These are phyloP conservation scores for Lyophyllum decastes DNA, from an alignment of 768 basidiomycete species.

Conservation along the genomic window DNA sequence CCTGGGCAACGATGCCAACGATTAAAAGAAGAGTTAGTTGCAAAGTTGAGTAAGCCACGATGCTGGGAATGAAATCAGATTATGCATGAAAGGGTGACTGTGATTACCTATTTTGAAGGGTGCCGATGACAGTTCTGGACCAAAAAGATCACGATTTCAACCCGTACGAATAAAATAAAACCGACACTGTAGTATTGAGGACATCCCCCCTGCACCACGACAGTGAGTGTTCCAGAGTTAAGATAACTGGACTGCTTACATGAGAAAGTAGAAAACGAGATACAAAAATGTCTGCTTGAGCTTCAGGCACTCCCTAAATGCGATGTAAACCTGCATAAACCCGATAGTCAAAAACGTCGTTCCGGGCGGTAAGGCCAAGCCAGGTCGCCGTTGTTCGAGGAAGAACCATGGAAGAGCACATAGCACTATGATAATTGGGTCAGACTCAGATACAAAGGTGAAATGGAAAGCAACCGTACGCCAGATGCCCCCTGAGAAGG, in stretches of 20 bases:
- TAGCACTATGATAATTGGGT: slow-evolving; percentile 39
- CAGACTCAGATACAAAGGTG: neutral
- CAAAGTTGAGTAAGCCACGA: slow-evolving; percentile 73
- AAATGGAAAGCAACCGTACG: slow-evolving; percentile 37
- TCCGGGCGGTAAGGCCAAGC: slow-evolving; percentile 57
- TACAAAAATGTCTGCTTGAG: slow-evolving; percentile 77
- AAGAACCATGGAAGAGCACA: slow-evolving; percentile 78
- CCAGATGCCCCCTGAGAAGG: slow-evolving; percentile 80
- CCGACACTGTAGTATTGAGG: slow-evolving; percentile 71
- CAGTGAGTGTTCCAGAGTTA: neutral
- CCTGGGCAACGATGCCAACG: slow-evolving; percentile 66
- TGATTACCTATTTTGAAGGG: slow-evolving; percentile 66
- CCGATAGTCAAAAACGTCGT: slow-evolving; percentile 63
- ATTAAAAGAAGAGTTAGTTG: slow-evolving; percentile 67
- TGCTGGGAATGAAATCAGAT: slow-evolving; percentile 33
- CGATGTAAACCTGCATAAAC: slow-evolving; percentile 65
- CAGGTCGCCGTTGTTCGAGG: slow-evolving; percentile 66
- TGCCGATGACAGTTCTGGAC: slow-evolving; percentile 66
- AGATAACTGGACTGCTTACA: slow-evolving; percentile 41
- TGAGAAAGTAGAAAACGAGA: slow-evolving; percentile 74
- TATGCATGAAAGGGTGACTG: neutral
- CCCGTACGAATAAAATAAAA: neutral
- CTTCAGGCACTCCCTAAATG: slow-evolving; percentile 62
- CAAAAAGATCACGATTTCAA: neutral
- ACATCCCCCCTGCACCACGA: slow-evolving; percentile 63